Evolutionary conservation across 768 basidiomycete genomes (phyloP), one percentile per base, ranked within the genome.

Genomic region (Heimioporus sp.): DNA sequence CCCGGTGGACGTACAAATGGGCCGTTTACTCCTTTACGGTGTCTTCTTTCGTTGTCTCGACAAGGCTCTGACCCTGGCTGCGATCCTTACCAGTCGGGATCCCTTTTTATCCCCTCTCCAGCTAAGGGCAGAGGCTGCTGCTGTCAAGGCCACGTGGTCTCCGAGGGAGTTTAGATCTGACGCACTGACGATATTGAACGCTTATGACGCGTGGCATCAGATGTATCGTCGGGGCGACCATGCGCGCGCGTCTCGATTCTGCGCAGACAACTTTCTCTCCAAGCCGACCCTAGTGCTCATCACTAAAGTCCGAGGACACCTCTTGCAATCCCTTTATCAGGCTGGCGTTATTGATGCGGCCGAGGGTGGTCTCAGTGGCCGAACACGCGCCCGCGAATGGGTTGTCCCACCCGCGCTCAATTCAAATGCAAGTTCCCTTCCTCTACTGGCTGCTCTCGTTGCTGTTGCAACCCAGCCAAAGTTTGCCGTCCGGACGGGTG

Each of bases 21-120:
- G 92, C 46, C 85, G 92, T 51, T 75, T 98, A 44, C 87, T 93
- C 47, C 77, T 98, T 5, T 92, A 86, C 67, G 95, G 95, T 16
- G 83, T 85, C 63, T 90, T 97, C 76, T 96, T 96, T 83, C 83
- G 88, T 52, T 97, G 94, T 69, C 76, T 98, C 38, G 90, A 94
- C 65, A 81, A 85, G 46, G 90, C 91, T 0, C 69, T 98, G 55
- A 91, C 92, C 5, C 79, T 97, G 43, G 94, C 95, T n/a, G 92
- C 92, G 7, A 86, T 97, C 60, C 72, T 97, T 58, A 84, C 90
- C 13, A 89, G 90, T 59, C 87, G 94, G 31, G 93, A 96, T 53
- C 92, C 94, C 6, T 98, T 97, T 76, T 67, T 95, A 51, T 81
- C 86, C 0, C 95, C 95, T 0, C 79, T 87, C 68, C 82, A 86